Conservation (phyloP, 768 basidiomycete genomes). For the Suillus subaureus region DNA sequence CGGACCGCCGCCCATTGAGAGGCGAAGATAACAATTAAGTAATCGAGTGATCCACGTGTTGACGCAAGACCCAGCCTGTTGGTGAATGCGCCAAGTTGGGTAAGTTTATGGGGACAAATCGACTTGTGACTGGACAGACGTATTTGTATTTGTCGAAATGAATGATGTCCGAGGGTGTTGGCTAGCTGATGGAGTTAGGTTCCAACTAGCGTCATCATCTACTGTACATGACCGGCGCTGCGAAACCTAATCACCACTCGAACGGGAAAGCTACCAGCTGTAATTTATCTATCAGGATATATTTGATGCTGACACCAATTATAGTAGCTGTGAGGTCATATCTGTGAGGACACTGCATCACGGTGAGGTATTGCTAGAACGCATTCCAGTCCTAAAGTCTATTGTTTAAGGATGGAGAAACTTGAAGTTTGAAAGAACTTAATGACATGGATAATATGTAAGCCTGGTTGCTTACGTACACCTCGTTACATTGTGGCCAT, state of each 20-base stretch:
- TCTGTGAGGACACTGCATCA: not conserved
- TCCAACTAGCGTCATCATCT: not conserved
- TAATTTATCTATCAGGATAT: not conserved
- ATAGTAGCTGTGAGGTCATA: no score
- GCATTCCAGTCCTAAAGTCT: not conserved
- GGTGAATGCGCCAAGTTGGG: not conserved
- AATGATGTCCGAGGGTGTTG: not conserved
- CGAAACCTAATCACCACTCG: not conserved
- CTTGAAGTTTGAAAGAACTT: not conserved
- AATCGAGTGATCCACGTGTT: conserved; percentile 5
- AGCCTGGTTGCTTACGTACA: no score
- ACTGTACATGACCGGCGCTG: not conserved
- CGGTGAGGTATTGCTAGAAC: not conserved
- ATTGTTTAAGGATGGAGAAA: not conserved
- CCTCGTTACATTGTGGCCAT: no score
- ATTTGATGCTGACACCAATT: not conserved
- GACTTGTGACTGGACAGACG: not conserved
- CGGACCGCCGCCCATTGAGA: not conserved
- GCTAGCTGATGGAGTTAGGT: not conserved
- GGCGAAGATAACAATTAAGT: conserved; percentile 2
- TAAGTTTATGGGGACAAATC: not conserved
- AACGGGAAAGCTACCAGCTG: not conserved
- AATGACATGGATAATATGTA: no score
- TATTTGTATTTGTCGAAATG: not conserved
- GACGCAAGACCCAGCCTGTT: not conserved